Conservation (phyloP, 2,329 filamentous ascomycete species). For the Monosporascus sp. region DNA sequence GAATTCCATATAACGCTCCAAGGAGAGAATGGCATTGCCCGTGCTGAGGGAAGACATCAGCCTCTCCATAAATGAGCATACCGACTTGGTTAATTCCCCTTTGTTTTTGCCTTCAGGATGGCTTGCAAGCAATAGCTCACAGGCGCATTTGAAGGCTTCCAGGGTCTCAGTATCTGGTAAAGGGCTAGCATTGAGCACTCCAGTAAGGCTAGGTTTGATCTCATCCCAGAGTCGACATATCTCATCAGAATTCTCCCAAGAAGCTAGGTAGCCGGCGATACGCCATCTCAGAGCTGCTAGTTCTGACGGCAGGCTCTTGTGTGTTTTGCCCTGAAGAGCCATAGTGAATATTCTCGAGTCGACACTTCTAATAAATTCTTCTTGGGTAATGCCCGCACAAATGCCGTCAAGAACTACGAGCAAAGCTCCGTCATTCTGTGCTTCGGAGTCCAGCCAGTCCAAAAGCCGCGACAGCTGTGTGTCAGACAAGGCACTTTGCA, state of each 20-base stretch:
- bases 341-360: conserved; percentile 27
- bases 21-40: conserved; percentile 6
- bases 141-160: conserved; percentile 25
- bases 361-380: conserved; percentile 25
- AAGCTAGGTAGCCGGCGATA: conserved; percentile 19
- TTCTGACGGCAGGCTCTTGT: conserved; percentile 13
- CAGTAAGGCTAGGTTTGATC: conserved; percentile 17
- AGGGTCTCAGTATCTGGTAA: conserved; percentile 17
- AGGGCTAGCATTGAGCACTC: conserved; percentile 17
- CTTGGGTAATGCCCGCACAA: conserved; percentile 27
- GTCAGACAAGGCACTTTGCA: conserved; percentile 31
- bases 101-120: conserved; percentile 20
- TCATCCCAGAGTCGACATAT: conserved; percentile 20
- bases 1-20: conserved; percentile 15
- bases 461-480: conserved; percentile 30
- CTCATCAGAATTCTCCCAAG: conserved; percentile 20
- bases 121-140: conserved; percentile 21
- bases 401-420: conserved; percentile 34
- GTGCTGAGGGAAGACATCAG: conserved; percentile 12
- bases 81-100: conserved; percentile 17
- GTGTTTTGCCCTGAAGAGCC: conserved; percentile 19
- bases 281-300: conserved; percentile 24
- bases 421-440: conserved; percentile 18
- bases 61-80: conserved; percentile 17
- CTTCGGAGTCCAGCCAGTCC: conserved; percentile 26